Percentiles rank a stretch among this genome's conserved stretches.
Evolutionary conservation across 768 basidiomycete genomes (phyloP).

Genomic region (Amanita jacksonii): DNA sequence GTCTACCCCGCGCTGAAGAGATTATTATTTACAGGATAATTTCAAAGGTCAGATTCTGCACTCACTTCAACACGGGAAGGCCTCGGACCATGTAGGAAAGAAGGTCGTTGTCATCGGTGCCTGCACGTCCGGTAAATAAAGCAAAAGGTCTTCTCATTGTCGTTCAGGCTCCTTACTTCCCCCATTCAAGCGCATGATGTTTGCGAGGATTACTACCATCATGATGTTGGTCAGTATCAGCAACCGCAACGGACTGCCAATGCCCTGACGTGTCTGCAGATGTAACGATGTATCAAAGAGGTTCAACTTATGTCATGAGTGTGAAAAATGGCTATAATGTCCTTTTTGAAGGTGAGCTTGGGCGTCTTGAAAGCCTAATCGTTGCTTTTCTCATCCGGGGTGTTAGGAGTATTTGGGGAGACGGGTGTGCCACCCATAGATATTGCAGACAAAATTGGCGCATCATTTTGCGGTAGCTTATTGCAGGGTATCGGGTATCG

Average conservation of each 20-base stretch:
- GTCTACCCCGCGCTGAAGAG: background rate
- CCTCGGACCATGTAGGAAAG: slow-evolving; percentile 51
- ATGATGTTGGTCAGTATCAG: slow-evolving; percentile 31
- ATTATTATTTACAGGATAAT: slow-evolving; percentile 26
- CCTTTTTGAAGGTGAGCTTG: slow-evolving; percentile 16
- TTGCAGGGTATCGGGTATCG: slow-evolving; percentile 23
- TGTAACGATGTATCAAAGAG: slow-evolving; percentile 51
- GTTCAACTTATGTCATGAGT: slow-evolving; percentile 48
- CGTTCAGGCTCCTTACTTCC: slow-evolving; percentile 18
- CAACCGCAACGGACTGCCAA: background rate
- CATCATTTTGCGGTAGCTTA: slow-evolving; percentile 32
- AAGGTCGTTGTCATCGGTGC: slow-evolving; percentile 65
- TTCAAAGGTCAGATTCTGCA: slow-evolving; percentile 60
- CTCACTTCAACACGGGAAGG: slow-evolving; percentile 45
- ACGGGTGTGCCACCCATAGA: slow-evolving; percentile 33
- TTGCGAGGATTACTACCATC: slow-evolving; percentile 29
- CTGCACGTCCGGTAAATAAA: slow-evolving; percentile 39
- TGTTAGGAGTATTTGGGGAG: slow-evolving; percentile 42
- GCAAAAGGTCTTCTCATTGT: too few relatives aligned
- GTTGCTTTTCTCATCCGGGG: too few relatives aligned
- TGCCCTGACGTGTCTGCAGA: slow-evolving; percentile 21
- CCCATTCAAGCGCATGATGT: slow-evolving; percentile 32
- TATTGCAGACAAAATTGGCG: slow-evolving; percentile 35
- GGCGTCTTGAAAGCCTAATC: background rate
- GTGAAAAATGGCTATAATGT: slow-evolving; percentile 28